These are phyloP conservation scores for Ambrosia artemisiifolia DNA, from an alignment of 129 eudicot species.

Conservation along the genomic window DNA sequence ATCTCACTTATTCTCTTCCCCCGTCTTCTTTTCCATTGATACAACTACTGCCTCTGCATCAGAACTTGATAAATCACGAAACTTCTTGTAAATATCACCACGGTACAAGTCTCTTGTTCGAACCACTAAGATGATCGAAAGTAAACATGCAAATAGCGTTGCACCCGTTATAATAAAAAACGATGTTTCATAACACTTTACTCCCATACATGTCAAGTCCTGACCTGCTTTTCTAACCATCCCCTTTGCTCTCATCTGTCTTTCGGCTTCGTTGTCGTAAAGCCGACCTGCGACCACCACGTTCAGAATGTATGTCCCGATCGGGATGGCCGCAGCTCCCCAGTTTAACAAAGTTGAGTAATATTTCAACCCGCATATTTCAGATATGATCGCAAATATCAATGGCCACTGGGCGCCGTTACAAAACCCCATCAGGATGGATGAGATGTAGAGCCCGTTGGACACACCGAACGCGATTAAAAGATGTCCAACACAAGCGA, in stretches of 20 bases:
- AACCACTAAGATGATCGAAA: background rate
- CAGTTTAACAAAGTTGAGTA: background rate
- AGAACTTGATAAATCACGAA: background rate
- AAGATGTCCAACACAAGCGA: background rate
- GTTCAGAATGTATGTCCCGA: background rate
- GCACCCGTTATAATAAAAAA: background rate
- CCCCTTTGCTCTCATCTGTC: background rate
- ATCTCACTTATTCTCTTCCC: background rate
- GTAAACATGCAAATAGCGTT: background rate
- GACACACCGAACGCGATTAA: background rate
- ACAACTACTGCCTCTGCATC: no score
- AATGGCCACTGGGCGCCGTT: background rate
- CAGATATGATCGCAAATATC: background rate
- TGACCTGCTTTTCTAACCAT: background rate
- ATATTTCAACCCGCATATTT: background rate
- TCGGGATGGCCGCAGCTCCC: background rate
- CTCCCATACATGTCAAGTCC: background rate
- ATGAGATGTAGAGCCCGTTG: background rate
- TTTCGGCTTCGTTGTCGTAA: background rate
- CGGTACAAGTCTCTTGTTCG: background rate
- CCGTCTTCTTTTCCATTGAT: background rate
- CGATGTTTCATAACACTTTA: background rate
- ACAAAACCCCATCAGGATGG: background rate
- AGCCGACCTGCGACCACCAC: background rate
- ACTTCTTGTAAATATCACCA: background rate